Percentiles rank a stretch among this genome's conserved stretches.
These are phyloP conservation scores for Thinopyrum elongatum DNA, from an alignment of 176 grass and related monocot genomes.

Conservation along the genomic window DNA sequence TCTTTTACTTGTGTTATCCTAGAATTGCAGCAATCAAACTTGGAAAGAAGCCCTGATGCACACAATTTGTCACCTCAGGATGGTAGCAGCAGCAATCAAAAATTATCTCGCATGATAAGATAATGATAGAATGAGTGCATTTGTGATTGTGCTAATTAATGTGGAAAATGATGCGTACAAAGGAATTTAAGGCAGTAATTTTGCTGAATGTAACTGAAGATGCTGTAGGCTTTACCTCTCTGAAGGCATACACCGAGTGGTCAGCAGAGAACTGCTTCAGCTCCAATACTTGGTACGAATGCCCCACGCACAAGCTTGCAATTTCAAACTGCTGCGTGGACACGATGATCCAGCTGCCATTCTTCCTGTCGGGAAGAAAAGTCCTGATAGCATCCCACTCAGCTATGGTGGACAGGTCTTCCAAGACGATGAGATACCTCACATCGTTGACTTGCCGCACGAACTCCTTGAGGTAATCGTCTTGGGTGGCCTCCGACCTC, in stretches of 20 bases:
- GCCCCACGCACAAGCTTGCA: background rate
- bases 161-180: accelerated
- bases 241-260: constrained; percentile 4
- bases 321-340: background rate
- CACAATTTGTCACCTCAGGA: background rate
- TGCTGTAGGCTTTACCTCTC: background rate
- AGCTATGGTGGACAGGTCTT: background rate
- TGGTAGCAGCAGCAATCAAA: background rate
- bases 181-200: background rate
- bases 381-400: constrained; percentile 24
- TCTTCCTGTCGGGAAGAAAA: background rate
- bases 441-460: background rate
- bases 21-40: background rate
- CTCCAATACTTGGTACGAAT: background rate
- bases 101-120: background rate
- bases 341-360: constrained; percentile 25
- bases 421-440: constrained; percentile 28
- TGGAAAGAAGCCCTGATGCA: background rate
- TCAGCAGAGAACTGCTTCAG: background rate
- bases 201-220: background rate
- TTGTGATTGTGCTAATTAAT: background rate
- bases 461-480: background rate
- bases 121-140: background rate
- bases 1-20: background rate
- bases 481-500: background rate